Conservation (phyloP, 2,329 filamentous ascomycete genomes). For the Ophiostoma angusticollis region DNA sequence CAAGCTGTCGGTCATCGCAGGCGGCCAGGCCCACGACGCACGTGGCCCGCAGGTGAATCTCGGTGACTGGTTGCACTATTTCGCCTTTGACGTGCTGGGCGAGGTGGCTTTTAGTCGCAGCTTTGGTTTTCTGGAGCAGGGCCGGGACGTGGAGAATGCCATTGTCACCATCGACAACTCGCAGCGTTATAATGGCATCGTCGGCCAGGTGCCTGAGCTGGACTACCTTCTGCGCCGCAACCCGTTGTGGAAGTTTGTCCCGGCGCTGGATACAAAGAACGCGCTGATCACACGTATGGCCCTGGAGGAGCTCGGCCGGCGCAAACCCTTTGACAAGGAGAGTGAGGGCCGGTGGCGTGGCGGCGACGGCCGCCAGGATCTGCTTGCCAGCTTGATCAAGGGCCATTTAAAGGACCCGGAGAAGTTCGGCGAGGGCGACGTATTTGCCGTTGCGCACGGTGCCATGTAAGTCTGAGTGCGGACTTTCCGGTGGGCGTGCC, state of each 20-base stretch:
- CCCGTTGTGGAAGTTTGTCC: constrained; percentile 32
- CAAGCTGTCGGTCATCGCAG: constrained; percentile 28
- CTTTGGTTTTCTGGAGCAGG: constrained; percentile 39
- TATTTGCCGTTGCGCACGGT: constrained; percentile 44
- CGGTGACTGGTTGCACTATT: constrained; percentile 32
- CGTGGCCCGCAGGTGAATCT: constrained; percentile 27
- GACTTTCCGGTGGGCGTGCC: not conserved
- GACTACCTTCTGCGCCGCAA: constrained; percentile 36
- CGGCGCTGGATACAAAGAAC: constrained; percentile 30
- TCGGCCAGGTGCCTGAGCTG: constrained; percentile 38
- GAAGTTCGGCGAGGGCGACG: constrained; percentile 36
- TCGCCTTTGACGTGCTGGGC: constrained; percentile 37
- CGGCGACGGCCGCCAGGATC: constrained; percentile 34
- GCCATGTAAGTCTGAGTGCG: constrained; percentile 35
- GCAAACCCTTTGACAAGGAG: constrained; percentile 33
- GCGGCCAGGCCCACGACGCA: constrained; percentile 11
- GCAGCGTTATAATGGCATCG: constrained; percentile 39
- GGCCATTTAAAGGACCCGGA: constrained; percentile 37
- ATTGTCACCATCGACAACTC: constrained; percentile 40
- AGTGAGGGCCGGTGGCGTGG: constrained; percentile 27
- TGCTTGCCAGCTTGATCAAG: constrained; percentile 37
- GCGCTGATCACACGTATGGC: constrained; percentile 40
- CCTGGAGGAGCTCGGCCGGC: constrained; percentile 33
- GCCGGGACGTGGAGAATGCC: constrained; percentile 35
- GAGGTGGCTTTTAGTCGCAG: constrained; percentile 38